Percentiles rank a stretch among this genome's conserved stretches.
Conservation (phyloP, 225 moss, liverwort and hornwort species). For the Asterella californica region DNA sequence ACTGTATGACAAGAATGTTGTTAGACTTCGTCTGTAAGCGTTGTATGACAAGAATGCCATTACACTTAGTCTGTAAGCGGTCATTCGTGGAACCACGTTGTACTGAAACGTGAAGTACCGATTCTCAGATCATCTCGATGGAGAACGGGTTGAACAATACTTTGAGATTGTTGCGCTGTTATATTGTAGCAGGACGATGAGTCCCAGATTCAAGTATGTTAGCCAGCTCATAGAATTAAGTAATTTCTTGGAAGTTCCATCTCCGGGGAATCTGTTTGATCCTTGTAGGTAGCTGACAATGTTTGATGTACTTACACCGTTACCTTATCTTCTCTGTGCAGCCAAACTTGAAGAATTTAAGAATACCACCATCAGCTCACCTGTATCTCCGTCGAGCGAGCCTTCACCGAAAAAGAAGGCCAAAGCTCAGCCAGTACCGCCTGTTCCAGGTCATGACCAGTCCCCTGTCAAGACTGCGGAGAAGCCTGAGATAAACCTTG, state of each 20-base stretch:
- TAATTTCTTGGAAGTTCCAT: neutral
- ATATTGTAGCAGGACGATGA: no score
- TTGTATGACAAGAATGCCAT: no score
- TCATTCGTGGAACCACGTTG: neutral
- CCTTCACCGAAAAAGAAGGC: neutral
- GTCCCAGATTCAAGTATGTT: no score
- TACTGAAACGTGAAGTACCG: neutral
- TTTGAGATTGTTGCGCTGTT: neutral
- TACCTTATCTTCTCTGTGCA: constrained; percentile 4
- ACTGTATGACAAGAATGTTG: neutral
- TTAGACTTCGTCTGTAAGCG: neutral
- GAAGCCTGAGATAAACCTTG: neutral
- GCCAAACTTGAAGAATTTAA: constrained; percentile 7
- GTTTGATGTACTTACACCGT: neutral
- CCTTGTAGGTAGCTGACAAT: no score
- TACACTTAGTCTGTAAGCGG: neutral
- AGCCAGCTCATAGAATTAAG: neutral
- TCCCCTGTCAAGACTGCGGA: neutral
- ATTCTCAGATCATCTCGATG: neutral
- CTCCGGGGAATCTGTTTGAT: neutral
- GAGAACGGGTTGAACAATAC: neutral
- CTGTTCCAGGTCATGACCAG: neutral
- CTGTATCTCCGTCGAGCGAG: neutral
- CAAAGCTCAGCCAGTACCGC: neutral
- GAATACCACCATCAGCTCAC: neutral